A percentile compares a stretch with the other conserved stretches of the same genome.
Conservation (phyloP, 768 basidiomycete genomes). For the Inosperma sp. region DNA sequence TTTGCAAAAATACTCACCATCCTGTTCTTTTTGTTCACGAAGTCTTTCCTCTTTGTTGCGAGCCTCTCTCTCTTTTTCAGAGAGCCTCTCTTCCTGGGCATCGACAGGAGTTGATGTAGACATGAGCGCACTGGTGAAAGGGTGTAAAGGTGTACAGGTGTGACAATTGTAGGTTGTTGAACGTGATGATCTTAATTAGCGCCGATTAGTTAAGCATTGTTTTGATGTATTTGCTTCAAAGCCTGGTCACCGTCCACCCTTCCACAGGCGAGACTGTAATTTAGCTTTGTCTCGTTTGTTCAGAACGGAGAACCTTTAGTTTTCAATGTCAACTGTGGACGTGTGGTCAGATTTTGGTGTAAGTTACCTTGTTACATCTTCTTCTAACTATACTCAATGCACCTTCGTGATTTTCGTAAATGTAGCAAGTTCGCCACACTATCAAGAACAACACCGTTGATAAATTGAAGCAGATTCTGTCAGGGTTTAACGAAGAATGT, state of each 20-base stretch:
- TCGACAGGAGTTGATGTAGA: constrained; percentile 22
- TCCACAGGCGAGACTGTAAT: constrained; percentile 13
- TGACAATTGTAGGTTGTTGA: not conserved
- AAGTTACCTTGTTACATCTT: constrained; percentile 17
- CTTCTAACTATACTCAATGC: constrained; percentile 1
- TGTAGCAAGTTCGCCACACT: constrained; percentile 62
- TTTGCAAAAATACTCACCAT: constrained; percentile 58
- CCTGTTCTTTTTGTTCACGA: constrained; percentile 77
- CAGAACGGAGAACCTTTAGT: not conserved
- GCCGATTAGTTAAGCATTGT: constrained; percentile 16
- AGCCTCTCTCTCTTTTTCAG: constrained; percentile 68
- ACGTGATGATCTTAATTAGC: constrained; percentile 5
- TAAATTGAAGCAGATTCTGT: constrained; percentile 76
- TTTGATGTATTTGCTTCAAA: constrained; percentile 21
- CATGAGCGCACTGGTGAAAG: too few species aligned
- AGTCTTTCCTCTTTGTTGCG: constrained; percentile 65
- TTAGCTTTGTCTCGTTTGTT: not conserved
- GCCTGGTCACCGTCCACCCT: constrained; percentile 5
- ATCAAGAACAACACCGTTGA: constrained; percentile 81
- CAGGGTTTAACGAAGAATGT: constrained; percentile 77
- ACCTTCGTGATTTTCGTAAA: constrained; percentile 14
- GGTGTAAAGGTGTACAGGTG: not conserved
- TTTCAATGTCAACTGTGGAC: constrained; percentile 55
- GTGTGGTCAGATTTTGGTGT: constrained; percentile 76
- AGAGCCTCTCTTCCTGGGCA: constrained; percentile 60